Base-by-base conservation (phyloP, 2,329 filamentous ascomycete genomes). In the Hyphodiscus sp. region DNA sequence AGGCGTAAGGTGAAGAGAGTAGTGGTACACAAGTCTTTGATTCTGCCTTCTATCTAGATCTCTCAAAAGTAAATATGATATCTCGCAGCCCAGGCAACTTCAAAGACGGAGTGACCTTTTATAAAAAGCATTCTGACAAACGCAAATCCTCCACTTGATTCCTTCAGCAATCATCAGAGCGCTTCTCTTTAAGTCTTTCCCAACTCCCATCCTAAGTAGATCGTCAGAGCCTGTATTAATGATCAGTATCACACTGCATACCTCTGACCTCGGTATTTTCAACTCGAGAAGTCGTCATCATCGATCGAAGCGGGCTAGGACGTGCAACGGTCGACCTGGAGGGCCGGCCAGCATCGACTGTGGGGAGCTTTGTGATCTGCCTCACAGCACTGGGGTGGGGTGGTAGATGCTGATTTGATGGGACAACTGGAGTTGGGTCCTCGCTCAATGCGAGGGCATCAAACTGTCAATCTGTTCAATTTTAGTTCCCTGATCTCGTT, bases 361-460 rank as follows among this genome's bases (percentile, higher is more conserved):
- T 60, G 63, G 57, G 63, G 66, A 70, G 63, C 60, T 69, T 71
- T 71, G 70, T 69, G 69, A 69, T 73, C 71, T 73, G 72, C 70
- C 71, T 64, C 62, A 65, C 64, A 56, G 64, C 72, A 67, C 70
- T 62, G 69, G 69, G 69, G 70, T 71, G 67, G 68, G 71, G 70
- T 70, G 70, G 65, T 68, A 68, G 68, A 65, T 63, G 67, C 62
- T 68, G 67, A 69, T 64, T 67, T 69, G 69, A 72, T 63, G 67
- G 63, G 62, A 67, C 72, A 75, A 74, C 79, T 82, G 81, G 86
- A 85, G 80, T 78, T 78, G 78, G 78, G 83, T 86, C 91, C 91
- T 95, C 91, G 89, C 85, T 80, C 72, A 76, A 71, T 74, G 86
- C 88, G 88, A 92, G 89, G 89, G 81, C 79, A 78, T 89, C 83